Evolutionary conservation across 2,329 filamentous ascomycete genomes (phyloP).

Genomic region (Calonectria pauciramosa): DNA sequence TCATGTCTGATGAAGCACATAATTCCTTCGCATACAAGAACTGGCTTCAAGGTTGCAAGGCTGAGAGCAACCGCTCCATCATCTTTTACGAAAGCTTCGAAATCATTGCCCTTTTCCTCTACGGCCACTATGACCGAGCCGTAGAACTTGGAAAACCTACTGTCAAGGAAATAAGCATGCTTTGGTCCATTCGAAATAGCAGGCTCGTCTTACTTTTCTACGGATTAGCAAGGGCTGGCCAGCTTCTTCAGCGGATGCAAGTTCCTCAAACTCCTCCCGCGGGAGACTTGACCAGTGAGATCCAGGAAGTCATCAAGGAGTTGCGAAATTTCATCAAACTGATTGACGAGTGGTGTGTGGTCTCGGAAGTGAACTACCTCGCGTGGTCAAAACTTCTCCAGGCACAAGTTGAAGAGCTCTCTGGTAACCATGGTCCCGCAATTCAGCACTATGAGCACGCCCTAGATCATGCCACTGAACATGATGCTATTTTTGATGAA

Average conservation of each 20-base stretch:
- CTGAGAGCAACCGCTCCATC: conserved; percentile 73
- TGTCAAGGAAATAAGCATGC: conserved; percentile 59
- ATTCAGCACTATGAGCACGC: conserved; percentile 77
- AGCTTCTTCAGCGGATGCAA: conserved; percentile 63
- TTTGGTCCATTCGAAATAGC: conserved; percentile 73
- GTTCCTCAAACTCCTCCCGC: conserved; percentile 60
- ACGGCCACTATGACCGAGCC: conserved; percentile 72
- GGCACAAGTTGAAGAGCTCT: conserved; percentile 77
- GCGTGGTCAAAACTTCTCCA: conserved; percentile 77
- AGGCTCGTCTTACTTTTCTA: conserved; percentile 72
- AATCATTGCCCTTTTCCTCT: conserved; percentile 73
- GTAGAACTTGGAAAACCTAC: conserved; percentile 68
- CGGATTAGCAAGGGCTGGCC: conserved; percentile 68
- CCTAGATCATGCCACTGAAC: conserved; percentile 78
- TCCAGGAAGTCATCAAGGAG: conserved; percentile 64
- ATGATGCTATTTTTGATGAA: conserved; percentile 78
- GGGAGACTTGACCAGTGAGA: conserved; percentile 57
- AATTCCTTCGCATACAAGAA: conserved; percentile 69
- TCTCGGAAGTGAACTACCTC: conserved; percentile 79
- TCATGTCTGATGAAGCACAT: conserved; percentile 80
- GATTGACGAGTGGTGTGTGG: conserved; percentile 73
- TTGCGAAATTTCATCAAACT: conserved; percentile 69
- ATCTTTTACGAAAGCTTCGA: conserved; percentile 78
- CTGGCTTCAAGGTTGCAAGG: conserved; percentile 66
- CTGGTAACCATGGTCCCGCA: conserved; percentile 68